Percentiles rank a stretch among this genome's conserved stretches.
phyloP scores from a whole-genome alignment of 83 land plant genomes.

The Isoetes engelmannii region DNA sequence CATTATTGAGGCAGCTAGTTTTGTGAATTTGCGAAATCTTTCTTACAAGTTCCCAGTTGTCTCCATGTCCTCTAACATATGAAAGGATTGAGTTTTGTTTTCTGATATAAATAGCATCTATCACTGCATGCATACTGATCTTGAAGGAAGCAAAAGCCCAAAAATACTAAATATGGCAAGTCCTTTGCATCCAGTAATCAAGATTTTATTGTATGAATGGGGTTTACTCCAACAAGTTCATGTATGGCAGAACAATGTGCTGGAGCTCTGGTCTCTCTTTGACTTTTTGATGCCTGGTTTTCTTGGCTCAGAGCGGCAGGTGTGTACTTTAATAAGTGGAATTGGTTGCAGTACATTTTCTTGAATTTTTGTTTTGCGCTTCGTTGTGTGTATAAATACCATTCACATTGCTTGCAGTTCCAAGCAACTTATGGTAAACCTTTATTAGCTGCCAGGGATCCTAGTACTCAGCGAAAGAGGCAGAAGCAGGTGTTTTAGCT shows the following conservation, averaged over 20 bases:
- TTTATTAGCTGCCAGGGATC: conserved; percentile 73
- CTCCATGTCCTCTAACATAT: too few relatives aligned
- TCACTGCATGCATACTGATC: too few relatives aligned
- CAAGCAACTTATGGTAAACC: conserved; percentile 94
- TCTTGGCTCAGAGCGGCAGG: conserved; percentile 96
- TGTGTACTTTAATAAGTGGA: conserved; percentile 12
- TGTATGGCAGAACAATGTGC: conserved; percentile 69
- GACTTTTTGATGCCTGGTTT: conserved; percentile 99
- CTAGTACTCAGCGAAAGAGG: conserved; percentile 91
- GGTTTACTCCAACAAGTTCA: neutral
- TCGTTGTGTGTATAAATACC: conserved; percentile 5
- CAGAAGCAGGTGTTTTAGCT: conserved; percentile 95
- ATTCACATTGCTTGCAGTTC: conserved; percentile 44
- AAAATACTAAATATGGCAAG: neutral
- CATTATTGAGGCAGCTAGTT: too few relatives aligned
- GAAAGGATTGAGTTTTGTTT: too few relatives aligned
- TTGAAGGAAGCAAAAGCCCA: too few relatives aligned
- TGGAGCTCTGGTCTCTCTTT: conserved; percentile 98
- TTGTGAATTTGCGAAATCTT: too few relatives aligned
- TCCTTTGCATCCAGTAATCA: neutral
- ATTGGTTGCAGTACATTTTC: neutral
- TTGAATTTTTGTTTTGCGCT: neutral
- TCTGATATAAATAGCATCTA: too few relatives aligned
- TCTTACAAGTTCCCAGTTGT: too few relatives aligned
- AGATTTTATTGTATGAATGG: neutral